These are phyloP conservation scores for Blastobotrys malaysiensis DNA, from an alignment of 1,139 yeast species.

Conservation along the genomic window DNA sequence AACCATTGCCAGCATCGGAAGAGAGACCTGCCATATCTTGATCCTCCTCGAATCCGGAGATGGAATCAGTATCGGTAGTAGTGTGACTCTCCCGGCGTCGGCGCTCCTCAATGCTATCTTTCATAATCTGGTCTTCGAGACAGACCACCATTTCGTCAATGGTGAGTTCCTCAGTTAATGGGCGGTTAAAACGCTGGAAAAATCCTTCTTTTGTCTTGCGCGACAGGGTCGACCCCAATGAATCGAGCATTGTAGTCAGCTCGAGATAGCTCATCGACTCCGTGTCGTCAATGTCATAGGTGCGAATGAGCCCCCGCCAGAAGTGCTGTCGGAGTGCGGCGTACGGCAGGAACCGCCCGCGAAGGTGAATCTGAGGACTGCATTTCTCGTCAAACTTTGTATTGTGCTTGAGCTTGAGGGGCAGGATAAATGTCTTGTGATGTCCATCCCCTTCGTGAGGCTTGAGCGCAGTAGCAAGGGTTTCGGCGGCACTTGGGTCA, in stretches of 20 bases:
- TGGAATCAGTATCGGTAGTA: not conserved
- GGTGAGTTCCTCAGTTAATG: constrained; percentile 48
- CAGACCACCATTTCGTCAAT: constrained; percentile 55
- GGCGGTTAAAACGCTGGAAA: constrained; percentile 41
- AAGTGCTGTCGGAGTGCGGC: constrained; percentile 57
- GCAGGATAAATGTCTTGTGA: constrained; percentile 29
- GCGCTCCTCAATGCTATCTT: constrained; percentile 23
- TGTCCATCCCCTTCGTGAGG: constrained; percentile 4
- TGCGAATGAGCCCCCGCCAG: constrained; percentile 60
- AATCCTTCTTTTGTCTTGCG: constrained; percentile 44
- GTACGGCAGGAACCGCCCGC: constrained; percentile 67
- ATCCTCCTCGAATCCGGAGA: not conserved
- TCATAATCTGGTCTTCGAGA: constrained; percentile 39
- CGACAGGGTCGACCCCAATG: constrained; percentile 55
- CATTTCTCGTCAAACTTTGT: constrained; percentile 37
- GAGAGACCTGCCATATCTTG: not conserved
- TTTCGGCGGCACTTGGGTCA: not conserved
- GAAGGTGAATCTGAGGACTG: constrained; percentile 51
- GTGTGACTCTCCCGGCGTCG: not conserved
- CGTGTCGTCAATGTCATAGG: constrained; percentile 45
- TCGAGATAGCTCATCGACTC: constrained; percentile 49
- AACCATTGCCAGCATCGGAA: not conserved
- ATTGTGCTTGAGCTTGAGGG: constrained; percentile 33
- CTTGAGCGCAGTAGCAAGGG: not conserved
- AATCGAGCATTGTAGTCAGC: constrained; percentile 52